phyloP scores from a whole-genome alignment of 2,329 filamentous ascomycete genomes.

The Venturiaceae sp. region DNA sequence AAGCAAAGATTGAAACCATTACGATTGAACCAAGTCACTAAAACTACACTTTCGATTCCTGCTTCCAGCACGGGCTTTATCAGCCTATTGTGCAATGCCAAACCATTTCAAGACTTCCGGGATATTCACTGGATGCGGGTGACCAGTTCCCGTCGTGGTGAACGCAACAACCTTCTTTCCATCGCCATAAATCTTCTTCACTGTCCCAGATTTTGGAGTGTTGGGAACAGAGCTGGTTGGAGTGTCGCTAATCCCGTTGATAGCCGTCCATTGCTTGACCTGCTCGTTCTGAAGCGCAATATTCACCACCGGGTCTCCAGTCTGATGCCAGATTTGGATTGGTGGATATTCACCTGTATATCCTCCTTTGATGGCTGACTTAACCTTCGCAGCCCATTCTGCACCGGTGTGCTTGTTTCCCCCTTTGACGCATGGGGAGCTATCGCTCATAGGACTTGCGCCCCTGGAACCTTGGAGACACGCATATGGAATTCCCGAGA shows the following conservation, averaged over 20 bases:
- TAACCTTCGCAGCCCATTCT: constrained; percentile 5
- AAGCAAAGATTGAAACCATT: too few species aligned
- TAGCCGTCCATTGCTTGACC: constrained; percentile 8
- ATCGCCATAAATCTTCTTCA: constrained; percentile 5
- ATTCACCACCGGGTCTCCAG: constrained; percentile 16
- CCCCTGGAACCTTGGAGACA: constrained; percentile 29
- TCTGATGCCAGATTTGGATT: constrained; percentile 27
- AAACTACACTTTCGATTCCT: too few species aligned
- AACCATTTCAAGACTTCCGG: constrained; percentile 6
- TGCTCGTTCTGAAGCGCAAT: neutral
- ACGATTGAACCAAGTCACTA: too few species aligned
- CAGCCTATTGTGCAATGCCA: neutral
- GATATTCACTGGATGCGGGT: constrained; percentile 5
- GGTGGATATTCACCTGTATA: constrained; percentile 24
- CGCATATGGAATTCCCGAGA: constrained; percentile 39
- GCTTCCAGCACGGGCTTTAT: too few species aligned
- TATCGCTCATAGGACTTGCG: constrained; percentile 3
- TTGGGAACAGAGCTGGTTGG: neutral
- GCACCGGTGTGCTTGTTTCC: neutral
- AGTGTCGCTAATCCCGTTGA: neutral
- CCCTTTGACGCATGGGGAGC: constrained; percentile 2
- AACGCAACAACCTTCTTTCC: constrained; percentile 5
- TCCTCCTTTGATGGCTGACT: constrained; percentile 9
- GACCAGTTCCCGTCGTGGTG: neutral
- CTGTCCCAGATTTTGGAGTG: neutral